Evolutionary conservation across 495 filamentous ascomycete species (phyloP).

Genomic region (Penicillium fimorum): DNA sequence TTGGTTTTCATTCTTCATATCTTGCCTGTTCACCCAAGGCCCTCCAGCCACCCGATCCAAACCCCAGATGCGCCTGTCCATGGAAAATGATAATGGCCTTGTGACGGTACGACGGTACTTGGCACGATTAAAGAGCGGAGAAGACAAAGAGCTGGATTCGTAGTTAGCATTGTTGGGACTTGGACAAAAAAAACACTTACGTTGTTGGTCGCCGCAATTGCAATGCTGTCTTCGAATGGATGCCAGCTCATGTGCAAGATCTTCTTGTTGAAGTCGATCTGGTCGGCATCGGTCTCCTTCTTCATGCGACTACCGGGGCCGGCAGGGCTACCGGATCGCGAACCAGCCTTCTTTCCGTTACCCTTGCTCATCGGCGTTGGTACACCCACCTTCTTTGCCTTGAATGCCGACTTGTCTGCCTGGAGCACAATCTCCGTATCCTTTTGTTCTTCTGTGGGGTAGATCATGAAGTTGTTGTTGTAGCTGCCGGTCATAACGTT

Average conservation of each 20-base stretch:
- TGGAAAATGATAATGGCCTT: slow-evolving; percentile 27
- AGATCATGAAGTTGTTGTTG: slow-evolving; percentile 99
- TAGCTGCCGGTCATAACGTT: slow-evolving; percentile 99
- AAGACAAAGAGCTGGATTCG: slow-evolving; percentile 83
- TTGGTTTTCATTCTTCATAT: slow-evolving; percentile 19
- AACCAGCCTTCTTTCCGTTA: slow-evolving; percentile 78
- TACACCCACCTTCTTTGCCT: slow-evolving; percentile 98
- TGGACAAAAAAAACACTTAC: slow-evolving; percentile 54
- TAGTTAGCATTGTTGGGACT: slow-evolving; percentile 20
- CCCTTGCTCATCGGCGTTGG: slow-evolving; percentile 94
- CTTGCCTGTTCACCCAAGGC: slow-evolving; percentile 16
- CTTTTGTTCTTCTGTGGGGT: slow-evolving; percentile 90
- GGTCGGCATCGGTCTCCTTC: slow-evolving; percentile 98
- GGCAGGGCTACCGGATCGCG: slow-evolving; percentile 85
- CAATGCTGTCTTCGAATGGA: slow-evolving; percentile 98
- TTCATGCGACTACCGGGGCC: slow-evolving; percentile 91
- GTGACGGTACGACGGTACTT: slow-evolving; percentile 5
- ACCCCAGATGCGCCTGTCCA: slow-evolving; percentile 30
- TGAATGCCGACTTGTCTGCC: slow-evolving; percentile 98
- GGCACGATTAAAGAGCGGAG: slow-evolving; percentile 75
- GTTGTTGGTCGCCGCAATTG: slow-evolving; percentile 98
- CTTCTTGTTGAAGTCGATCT: slow-evolving; percentile 99
- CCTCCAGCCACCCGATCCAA: slow-evolving; percentile 22
- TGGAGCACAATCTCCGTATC: slow-evolving; percentile 97
- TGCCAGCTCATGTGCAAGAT: slow-evolving; percentile 99